Percentiles rank a stretch among this genome's conserved stretches.
These are phyloP conservation scores for Suzukiozyma palmioleophila DNA, from an alignment of 1,139 yeast species.

Conservation along the genomic window DNA sequence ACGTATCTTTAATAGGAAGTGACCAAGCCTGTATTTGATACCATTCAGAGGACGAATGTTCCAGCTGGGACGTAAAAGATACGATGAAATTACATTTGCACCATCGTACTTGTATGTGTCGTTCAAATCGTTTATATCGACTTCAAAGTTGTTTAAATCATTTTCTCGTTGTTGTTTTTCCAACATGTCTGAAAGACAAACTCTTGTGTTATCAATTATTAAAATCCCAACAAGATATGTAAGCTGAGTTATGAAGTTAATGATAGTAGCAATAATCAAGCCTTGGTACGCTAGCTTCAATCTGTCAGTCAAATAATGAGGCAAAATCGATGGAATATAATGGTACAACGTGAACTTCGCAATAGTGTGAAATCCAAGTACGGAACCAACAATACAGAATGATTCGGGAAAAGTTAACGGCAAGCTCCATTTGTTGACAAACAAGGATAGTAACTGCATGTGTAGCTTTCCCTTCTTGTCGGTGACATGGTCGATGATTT, in stretches of 20 bases:
- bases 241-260: conserved; percentile 57
- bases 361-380: conserved; percentile 8
- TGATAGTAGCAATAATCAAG: conserved; percentile 33
- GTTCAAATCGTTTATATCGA: neutral
- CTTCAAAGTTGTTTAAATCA: conserved; percentile 2
- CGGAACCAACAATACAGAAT: conserved; percentile 5
- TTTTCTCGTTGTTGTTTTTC: neutral
- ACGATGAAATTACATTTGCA: conserved; percentile 24
- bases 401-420: conserved; percentile 1
- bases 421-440: conserved; percentile 1
- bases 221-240: conserved; percentile 63
- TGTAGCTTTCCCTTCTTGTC: conserved; percentile 6
- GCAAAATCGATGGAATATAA: conserved; percentile 17
- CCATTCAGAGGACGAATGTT: conserved; percentile 16
- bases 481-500: conserved; percentile 20
- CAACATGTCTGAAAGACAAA: conserved; percentile 53
- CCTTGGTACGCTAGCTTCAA: conserved; percentile 16
- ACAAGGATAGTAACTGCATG: conserved; percentile 1
- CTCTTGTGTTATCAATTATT: conserved; percentile 60
- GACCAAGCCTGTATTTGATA: conserved; percentile 28
- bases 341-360: neutral
- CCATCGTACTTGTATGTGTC: conserved; percentile 10
- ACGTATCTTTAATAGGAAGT: conserved; percentile 29
- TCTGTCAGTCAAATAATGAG: conserved; percentile 15
- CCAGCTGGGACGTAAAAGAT: conserved; percentile 17